These are phyloP conservation scores for Fusarium siculi DNA, from an alignment of 2,329 filamentous ascomycete genomes.

Conservation along the genomic window DNA sequence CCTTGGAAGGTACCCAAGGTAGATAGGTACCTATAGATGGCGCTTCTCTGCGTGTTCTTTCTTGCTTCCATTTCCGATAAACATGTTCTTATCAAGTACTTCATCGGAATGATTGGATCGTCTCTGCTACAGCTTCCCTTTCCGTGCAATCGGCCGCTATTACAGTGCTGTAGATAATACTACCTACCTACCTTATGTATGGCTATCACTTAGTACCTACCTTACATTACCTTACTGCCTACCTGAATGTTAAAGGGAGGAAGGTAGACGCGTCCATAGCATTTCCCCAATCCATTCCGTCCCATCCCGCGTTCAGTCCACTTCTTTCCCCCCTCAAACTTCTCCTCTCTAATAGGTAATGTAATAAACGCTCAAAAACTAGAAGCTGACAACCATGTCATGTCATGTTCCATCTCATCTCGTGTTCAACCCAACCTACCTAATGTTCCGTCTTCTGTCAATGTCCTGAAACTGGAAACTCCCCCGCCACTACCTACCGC, in stretches of 20 bases:
- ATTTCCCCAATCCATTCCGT: constrained; percentile 23
- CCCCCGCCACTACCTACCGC: constrained; percentile 7
- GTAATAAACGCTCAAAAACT: background rate
- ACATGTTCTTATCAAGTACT: background rate
- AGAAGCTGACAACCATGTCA: constrained; percentile 2
- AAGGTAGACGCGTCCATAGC: constrained; percentile 9
- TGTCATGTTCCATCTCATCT: constrained; percentile 20
- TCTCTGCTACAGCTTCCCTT: constrained; percentile 12
- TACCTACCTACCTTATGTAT: background rate
- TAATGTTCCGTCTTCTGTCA: background rate
- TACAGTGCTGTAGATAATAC: background rate
- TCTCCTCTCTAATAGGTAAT: background rate
- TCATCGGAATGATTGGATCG: constrained; percentile 6
- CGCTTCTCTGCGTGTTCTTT: background rate
- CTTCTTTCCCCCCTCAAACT: constrained; percentile 12
- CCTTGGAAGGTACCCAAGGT: background rate
- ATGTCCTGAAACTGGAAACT: constrained; percentile 30
- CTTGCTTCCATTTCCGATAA: background rate
- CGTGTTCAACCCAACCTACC: constrained; percentile 1
- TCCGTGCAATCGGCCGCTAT: background rate
- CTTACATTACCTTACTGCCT: background rate
- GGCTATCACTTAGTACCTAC: no score
- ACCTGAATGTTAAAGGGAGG: background rate
- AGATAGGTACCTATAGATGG: background rate
- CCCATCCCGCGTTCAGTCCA: constrained; percentile 21